phyloP scores from a whole-genome alignment of 176 grass and related monocot species.

The Saccharum spontaneum region DNA sequence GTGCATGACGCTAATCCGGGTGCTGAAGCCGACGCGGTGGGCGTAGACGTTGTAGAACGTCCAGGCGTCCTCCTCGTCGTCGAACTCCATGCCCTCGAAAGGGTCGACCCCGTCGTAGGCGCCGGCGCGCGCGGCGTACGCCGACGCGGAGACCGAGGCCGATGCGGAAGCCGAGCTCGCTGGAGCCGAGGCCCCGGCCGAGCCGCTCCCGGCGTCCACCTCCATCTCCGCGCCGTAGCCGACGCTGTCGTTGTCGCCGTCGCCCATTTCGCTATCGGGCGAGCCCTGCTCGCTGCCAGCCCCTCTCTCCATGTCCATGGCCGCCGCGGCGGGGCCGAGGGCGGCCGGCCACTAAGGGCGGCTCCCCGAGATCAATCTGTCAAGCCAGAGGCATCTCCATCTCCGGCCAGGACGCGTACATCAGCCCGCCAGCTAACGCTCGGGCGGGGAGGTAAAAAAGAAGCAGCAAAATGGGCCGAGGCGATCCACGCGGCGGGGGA shows the following conservation, averaged over 20 bases:
- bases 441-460: background rate
- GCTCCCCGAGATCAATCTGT: slow-evolving; percentile 1
- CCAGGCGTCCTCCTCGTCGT: slow-evolving; percentile 64
- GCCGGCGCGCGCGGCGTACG: slow-evolving; percentile 43
- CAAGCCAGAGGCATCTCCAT: background rate
- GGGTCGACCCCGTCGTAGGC: slow-evolving; percentile 55
- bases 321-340: background rate
- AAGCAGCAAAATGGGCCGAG: background rate
- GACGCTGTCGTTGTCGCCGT: slow-evolving; percentile 50
- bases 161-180: slow-evolving; percentile 29
- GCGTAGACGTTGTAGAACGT: slow-evolving; percentile 76
- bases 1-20: slow-evolving; percentile 70
- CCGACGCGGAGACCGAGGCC: slow-evolving; percentile 10
- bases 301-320: slow-evolving; percentile 54
- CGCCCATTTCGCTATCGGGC: slow-evolving; percentile 54
- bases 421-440: background rate
- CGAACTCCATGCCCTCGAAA: slow-evolving; percentile 73
- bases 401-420: background rate
- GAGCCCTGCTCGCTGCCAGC: slow-evolving; percentile 52
- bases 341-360: background rate
- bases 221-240: slow-evolving; percentile 53
- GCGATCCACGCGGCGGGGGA: slow-evolving; percentile 27
- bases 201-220: slow-evolving; percentile 38
- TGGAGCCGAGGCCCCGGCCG: background rate
- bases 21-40: slow-evolving; percentile 67